These are phyloP conservation scores for Aureobasidium musti DNA, from an alignment of 2,329 filamentous ascomycete species.

Conservation along the genomic window DNA sequence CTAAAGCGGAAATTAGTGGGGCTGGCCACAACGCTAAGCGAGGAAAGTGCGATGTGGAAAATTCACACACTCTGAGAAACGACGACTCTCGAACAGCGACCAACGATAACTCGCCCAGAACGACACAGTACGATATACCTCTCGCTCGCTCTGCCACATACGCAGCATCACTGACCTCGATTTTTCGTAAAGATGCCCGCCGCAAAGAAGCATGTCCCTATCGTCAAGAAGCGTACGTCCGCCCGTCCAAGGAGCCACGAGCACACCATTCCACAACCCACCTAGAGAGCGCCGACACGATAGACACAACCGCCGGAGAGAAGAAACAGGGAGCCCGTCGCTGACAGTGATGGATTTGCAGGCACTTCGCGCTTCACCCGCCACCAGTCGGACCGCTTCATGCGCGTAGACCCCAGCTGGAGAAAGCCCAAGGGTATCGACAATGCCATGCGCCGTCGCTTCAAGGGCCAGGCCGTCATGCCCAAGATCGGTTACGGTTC, in stretches of 20 bases:
- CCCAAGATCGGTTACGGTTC: constrained; percentile 99
- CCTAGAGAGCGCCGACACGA: constrained; percentile 15
- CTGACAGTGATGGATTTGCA: constrained; percentile 51
- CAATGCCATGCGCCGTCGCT: constrained; percentile 94
- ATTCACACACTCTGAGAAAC: constrained; percentile 17
- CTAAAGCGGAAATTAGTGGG: constrained; percentile 17
- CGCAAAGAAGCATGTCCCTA: constrained; percentile 98
- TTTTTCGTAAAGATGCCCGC: constrained; percentile 77
- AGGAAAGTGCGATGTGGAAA: constrained; percentile 24
- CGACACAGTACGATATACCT: constrained; percentile 30
- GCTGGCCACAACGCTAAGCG: constrained; percentile 22
- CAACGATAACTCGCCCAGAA: constrained; percentile 30
- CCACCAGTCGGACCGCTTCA: constrained; percentile 98
- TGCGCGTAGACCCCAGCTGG: constrained; percentile 86
- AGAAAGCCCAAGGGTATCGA: constrained; percentile 99
- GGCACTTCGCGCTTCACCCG: constrained; percentile 93
- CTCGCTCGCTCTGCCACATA: neutral
- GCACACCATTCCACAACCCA: neutral
- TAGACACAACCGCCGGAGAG: neutral
- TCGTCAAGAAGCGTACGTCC: constrained; percentile 99
- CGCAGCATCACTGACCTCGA: constrained; percentile 10
- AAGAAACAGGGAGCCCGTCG: constrained; percentile 23
- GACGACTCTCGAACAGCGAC: constrained; percentile 25
- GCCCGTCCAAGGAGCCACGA: constrained; percentile 50
- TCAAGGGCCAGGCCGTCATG: constrained; percentile 95